Percentiles rank a stretch among this genome's conserved stretches.
Evolutionary conservation across 371 early-diverging fungal genomes (phyloP).

Genomic region (Nosema muscidifuracis): DNA sequence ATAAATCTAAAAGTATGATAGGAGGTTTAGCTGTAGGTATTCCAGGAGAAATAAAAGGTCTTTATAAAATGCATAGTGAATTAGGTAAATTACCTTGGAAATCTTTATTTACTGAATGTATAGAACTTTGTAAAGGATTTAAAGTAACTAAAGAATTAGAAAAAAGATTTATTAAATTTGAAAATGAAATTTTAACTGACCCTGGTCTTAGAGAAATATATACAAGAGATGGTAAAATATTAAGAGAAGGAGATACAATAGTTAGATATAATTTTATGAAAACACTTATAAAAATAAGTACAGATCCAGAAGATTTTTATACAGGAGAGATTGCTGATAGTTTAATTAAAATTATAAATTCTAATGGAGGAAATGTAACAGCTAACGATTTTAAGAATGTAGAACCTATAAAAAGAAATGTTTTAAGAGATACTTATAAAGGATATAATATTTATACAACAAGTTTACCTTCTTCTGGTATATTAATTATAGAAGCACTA

Average conservation of each 20-base stretch:
- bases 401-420: slow-evolving; percentile 66
- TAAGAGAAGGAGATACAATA: slow-evolving; percentile 69
- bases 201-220: slow-evolving; percentile 68
- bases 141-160: slow-evolving; percentile 65
- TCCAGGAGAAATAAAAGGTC: slow-evolving; percentile 81
- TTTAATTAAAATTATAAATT: slow-evolving; percentile 68
- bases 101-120: slow-evolving; percentile 71
- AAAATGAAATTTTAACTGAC: slow-evolving; percentile 63
- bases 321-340: slow-evolving; percentile 71
- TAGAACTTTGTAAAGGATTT: slow-evolving; percentile 71
- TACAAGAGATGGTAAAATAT: slow-evolving; percentile 67
- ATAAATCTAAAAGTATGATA: slow-evolving; percentile 67
- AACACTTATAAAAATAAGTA: slow-evolving; percentile 72
- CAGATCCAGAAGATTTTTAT: slow-evolving; percentile 80
- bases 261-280: slow-evolving; percentile 69
- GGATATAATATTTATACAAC: slow-evolving; percentile 60
- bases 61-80: slow-evolving; percentile 69
- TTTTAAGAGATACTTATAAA: slow-evolving; percentile 68
- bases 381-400: slow-evolving; percentile 72
- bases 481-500: slow-evolving; percentile 72
- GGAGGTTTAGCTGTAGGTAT: slow-evolving; percentile 78
- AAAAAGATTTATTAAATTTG: slow-evolving; percentile 58
- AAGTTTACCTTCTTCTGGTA: slow-evolving; percentile 64
- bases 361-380: slow-evolving; percentile 73
- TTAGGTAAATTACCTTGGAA: slow-evolving; percentile 73